Conservation (phyloP, 192 early-diverging fungal species). For the Irineochytrium annulatum region DNA sequence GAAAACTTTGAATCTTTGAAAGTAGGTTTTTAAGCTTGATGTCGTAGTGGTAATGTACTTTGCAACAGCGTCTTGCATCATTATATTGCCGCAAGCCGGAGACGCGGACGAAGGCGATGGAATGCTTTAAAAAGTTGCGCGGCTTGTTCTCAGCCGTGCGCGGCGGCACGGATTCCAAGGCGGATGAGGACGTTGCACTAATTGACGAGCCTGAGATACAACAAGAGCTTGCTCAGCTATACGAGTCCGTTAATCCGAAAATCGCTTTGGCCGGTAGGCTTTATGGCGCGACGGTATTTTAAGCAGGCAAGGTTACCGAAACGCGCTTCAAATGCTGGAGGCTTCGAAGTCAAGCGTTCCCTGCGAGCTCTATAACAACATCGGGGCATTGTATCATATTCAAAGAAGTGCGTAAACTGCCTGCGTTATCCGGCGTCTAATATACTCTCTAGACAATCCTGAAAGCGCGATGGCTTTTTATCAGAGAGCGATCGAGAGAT, state of each 20-base stretch:
- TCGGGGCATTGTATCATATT: constrained; percentile 73
- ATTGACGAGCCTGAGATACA: constrained; percentile 34
- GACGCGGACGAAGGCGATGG: constrained; percentile 4
- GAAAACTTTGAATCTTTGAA: constrained; percentile 38
- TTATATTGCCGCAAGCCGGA: constrained; percentile 21
- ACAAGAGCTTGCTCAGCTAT: constrained; percentile 27
- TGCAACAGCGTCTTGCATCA: constrained; percentile 22
- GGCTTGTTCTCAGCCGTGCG: constrained; percentile 2
- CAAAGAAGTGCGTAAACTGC: constrained; percentile 8
- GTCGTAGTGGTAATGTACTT: not conserved
- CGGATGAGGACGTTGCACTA: constrained; percentile 8
- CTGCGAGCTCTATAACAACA: constrained; percentile 80
- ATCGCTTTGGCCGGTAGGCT: constrained; percentile 25
- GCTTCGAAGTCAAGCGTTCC: constrained; percentile 12
- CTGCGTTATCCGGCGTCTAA: not conserved
- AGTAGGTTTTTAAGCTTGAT: constrained; percentile 3
- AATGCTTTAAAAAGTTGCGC: constrained; percentile 22
- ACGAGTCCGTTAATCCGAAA: constrained; percentile 23
- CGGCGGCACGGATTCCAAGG: not conserved
- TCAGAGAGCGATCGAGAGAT: not conserved
- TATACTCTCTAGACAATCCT: not conserved
- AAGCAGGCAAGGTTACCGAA: constrained; percentile 20
- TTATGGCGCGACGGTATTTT: not conserved
- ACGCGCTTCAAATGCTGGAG: constrained; percentile 29
- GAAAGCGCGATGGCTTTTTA: not conserved